Evolutionary conservation across 2,329 filamentous ascomycete species (phyloP), one percentile per base, ranked within the genome.

Genomic region (Arthrobotrys conoides): DNA sequence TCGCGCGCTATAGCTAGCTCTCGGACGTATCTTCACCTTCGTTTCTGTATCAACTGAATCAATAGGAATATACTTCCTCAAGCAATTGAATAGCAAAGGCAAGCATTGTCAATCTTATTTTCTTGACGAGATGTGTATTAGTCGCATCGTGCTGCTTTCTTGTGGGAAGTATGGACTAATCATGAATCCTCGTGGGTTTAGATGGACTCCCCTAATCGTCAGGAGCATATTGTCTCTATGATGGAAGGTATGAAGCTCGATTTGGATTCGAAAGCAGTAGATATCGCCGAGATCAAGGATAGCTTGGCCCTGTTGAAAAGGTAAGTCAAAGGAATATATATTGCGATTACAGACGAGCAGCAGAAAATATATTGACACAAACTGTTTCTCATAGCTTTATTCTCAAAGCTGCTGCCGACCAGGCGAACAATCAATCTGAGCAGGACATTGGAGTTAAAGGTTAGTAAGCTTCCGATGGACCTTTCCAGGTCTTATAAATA

Each of bases 221-320:
- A 69, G 3, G 18, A 41, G 14, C n/a, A 72, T 24, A n/a, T 78
- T 18, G 3, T 69, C 9, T 72, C 75, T 1, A 64, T 68, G 44
- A 69, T 78, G 18, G 38, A 72, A 22, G 48, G 48, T 22, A 61
- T 78, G 9, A 70, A 46, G 64, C n/a, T 46, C 5, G 75, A 78
- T 5, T 44, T 78, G 16, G 68, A 72, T 22, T 69, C 67, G 0
- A 69, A 78, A n/a, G 18, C 75, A 5, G 22, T 33, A 14, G 61
- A 70, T 53, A 72, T 78, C 36, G 68, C 63, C 48, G 75, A 78
- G 48, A 78, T 72, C 12, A 70, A 78, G n/a, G 63, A 61, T 9
- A 65, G 22, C 8, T 18, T 78, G 4, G 30, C 36, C 12, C 20
- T 63, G 16, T 30, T 78, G 0, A 46, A 24, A 16, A 67, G 38